Evolutionary conservation across 2,329 filamentous ascomycete species (phyloP).

Genomic region (Biscogniauxia marginata): DNA sequence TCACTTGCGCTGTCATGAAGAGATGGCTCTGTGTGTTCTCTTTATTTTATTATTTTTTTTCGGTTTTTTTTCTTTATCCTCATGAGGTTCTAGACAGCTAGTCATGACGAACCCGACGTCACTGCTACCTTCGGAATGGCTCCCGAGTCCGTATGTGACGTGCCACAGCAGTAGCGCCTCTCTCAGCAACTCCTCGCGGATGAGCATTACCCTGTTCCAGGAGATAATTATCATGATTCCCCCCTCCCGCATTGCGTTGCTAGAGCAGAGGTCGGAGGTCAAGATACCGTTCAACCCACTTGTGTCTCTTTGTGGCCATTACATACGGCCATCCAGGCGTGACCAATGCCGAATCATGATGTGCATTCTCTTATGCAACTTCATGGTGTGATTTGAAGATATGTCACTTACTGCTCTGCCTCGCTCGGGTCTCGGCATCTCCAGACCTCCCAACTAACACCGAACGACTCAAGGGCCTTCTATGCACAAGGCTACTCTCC

Average conservation of each 20-base stretch:
- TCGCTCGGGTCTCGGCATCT: neutral
- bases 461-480: neutral
- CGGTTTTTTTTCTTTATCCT: neutral
- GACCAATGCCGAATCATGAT: neutral
- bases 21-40: neutral
- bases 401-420: neutral
- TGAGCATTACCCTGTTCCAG: neutral
- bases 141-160: neutral
- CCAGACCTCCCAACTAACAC: neutral
- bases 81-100: neutral
- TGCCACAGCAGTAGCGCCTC: neutral
- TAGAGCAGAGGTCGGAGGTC: neutral
- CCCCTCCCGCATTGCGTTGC: neutral
- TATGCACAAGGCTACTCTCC: neutral
- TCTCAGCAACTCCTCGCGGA: neutral
- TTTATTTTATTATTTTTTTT: too few species aligned
- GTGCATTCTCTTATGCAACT: neutral
- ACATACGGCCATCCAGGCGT: neutral
- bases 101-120: neutral
- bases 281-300: neutral
- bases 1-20: neutral
- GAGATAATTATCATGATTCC: neutral
- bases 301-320: neutral
- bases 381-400: neutral
- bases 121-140: neutral